Base-by-base conservation (phyloP, 768 basidiomycete species). In the Lentinula detonsa region DNA sequence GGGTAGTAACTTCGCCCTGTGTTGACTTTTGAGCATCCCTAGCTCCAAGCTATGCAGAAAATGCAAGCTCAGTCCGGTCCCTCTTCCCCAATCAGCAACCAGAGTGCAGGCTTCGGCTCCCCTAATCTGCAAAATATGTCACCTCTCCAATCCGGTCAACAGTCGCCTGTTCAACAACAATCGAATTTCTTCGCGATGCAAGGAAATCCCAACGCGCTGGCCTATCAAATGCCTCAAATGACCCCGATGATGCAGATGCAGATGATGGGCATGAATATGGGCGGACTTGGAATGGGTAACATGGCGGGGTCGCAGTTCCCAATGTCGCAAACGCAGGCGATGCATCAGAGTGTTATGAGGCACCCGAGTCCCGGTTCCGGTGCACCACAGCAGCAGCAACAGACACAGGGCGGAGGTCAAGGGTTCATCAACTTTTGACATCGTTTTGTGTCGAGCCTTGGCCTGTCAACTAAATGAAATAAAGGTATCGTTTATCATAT, bases 1-100 rank as follows among this genome's bases (percentile, higher is more conserved):
- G 37, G 37, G n/a, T 43, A 42, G 9, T 51, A 31, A 31, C 34
- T 6, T 28, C 28, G 28, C 28, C 58, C 18, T n/a, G 23, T 28
- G 21, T 6, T 13, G 45, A 60, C n/a, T 58, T 58, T 53, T 62
- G 49, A 9, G 33, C 53, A 28, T 55, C 55, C 18, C 23, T 65
- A 93, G 90, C 75, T 93, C n/a, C 91, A 93, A 76, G 82, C 92
- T 13, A 85, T 92, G 77, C 91, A 94, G 72, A 93, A 91, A 72
- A 73, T 82, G 54, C 81, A 82, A 66, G 74, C 69, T 23, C 75
- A 72, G 48, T 69, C 48, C 13, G 71, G 68, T 10, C 48, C 74
- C 13, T 70, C 74, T 23, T 75, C 78, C 16, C 77, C 81, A 13
- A 68, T 66, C 50, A 76, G 76, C 43, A 72, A 72, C 31, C 65